Conservation (phyloP, 192 early-diverging fungal genomes). For the Geranomyces variabilis region DNA sequence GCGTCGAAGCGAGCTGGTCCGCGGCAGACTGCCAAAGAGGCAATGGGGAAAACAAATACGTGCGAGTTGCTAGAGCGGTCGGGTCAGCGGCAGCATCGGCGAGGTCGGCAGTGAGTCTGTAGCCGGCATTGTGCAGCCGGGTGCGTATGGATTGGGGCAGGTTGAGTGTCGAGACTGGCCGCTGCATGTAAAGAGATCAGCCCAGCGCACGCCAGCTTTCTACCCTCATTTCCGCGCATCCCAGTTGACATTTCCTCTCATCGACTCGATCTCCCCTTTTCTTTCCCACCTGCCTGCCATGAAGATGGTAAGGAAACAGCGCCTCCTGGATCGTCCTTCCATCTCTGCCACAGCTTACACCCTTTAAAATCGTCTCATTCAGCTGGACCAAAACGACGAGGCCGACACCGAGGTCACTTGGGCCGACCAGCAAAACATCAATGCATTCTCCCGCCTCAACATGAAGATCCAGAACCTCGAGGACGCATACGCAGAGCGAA, state of each 20-base stretch:
- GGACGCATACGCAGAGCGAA: constrained; percentile 76
- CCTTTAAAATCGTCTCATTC: not conserved
- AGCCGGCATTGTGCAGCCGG: constrained; percentile 37
- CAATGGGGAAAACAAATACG: too few relatives aligned
- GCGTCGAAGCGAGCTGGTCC: not conserved
- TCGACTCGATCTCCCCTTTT: too few relatives aligned
- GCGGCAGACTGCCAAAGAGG: too few relatives aligned
- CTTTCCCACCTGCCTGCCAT: too few relatives aligned
- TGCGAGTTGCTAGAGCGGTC: constrained; percentile 33
- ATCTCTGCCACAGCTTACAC: too few relatives aligned
- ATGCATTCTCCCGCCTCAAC: constrained; percentile 89
- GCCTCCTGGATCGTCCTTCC: not conserved
- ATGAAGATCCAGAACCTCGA: constrained; percentile 74
- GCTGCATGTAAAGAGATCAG: too few relatives aligned
- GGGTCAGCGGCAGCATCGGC: constrained; percentile 17
- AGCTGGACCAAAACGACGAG: constrained; percentile 33
- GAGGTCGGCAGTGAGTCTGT: constrained; percentile 37
- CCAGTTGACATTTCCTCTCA: too few relatives aligned
- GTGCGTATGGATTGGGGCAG: constrained; percentile 10
- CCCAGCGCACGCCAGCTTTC: too few relatives aligned
- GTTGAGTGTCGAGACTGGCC: constrained; percentile 32
- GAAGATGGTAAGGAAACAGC: constrained; percentile 6
- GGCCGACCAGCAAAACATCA: constrained; percentile 97
- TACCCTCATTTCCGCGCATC: too few relatives aligned
- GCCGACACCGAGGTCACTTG: constrained; percentile 88